Evolutionary conservation across 257 asterid species (phyloP).

Genomic region (Fraxinus pennsylvanica): DNA sequence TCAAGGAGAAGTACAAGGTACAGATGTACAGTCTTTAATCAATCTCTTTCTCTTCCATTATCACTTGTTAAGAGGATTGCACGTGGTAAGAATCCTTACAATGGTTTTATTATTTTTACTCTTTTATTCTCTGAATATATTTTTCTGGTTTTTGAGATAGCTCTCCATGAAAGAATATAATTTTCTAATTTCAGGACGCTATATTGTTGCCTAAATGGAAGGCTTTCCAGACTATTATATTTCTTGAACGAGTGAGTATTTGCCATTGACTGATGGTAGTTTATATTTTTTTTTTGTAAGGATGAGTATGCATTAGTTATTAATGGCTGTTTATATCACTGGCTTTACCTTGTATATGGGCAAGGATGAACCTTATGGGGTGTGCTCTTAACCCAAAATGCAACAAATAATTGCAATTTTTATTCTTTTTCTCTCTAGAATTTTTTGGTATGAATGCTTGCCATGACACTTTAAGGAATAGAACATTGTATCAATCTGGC

Average conservation of each 20-base stretch:
- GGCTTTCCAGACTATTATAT: constrained; percentile 85
- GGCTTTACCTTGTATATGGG: constrained; percentile 9
- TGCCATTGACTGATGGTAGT: not conserved
- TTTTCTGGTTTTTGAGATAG: not conserved
- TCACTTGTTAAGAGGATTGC: constrained; percentile 19
- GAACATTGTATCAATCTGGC: not conserved
- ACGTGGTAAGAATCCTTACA: not conserved
- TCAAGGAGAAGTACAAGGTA: constrained; percentile 75
- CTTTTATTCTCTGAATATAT: not conserved
- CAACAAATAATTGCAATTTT: not conserved
- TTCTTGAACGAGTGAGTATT: constrained; percentile 69
- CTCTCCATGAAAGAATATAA: not conserved
- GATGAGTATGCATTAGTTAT: constrained; percentile 38
- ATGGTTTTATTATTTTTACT: not conserved
- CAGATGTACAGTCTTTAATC: constrained; percentile 43
- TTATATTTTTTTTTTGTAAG: constrained; percentile 66
- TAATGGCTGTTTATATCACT: constrained; percentile 7
- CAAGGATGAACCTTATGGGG: not conserved
- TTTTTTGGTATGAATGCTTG: not conserved
- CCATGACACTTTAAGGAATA: not conserved
- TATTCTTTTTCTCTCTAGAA: not conserved
- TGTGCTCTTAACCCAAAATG: not conserved
- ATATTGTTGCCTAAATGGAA: constrained; percentile 76
- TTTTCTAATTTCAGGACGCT: constrained; percentile 64
- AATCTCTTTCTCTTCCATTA: constrained; percentile 17